Evolutionary conservation across 352 stramenopile species (phyloP), one percentile per base, ranked within the genome.

Genomic region (Pythium dissimile): DNA sequence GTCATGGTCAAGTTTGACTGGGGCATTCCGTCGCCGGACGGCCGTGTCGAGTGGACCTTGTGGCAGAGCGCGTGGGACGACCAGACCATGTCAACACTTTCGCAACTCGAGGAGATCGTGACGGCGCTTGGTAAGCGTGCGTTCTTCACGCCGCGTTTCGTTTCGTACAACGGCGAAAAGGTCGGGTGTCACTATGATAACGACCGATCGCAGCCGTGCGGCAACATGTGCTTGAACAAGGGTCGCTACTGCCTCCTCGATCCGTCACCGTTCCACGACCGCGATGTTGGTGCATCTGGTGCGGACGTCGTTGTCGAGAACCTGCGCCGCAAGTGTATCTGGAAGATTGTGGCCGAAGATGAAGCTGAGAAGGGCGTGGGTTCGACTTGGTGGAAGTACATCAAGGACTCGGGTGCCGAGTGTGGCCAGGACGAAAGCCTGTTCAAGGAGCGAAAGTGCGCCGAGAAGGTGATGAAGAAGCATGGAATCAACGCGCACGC

Each of bases 191-290:
- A 93, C 57, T 76, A 84, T 27, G 59, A 87, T 24, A 71, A 89
- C 31, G 81, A 75, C 45, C 42, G 67, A 30, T 60, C 77, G 31
- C 79, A 96, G 51, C 78, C 86, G 27, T 99, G 96, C 69, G 94
- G 89, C 58, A 98, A 97, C 68, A 92, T 99, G 65, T 99, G 96
- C 69, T 92, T 97, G 20, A 99, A 99, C 78, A 90, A 95, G 60
- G 96, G 96, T 13, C 85, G 95, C 45, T 99, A 99, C 73, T 99
- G 96, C 73, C 79, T 97, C 24, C 80, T 97, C 34, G 96, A 99
- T 52, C 84, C 84, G 20, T 94, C 84, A 18, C 96, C 96, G 31
- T 97, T 98, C 73, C 94, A 98, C 64, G 88, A 98, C 62, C 82
- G 92, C 31, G 84, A 96, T 28, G 67, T 69, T 11, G 96, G 96